Evolutionary conservation across 2,329 filamentous ascomycete species (phyloP).

Genomic region (Dothideomycetidae sp.): DNA sequence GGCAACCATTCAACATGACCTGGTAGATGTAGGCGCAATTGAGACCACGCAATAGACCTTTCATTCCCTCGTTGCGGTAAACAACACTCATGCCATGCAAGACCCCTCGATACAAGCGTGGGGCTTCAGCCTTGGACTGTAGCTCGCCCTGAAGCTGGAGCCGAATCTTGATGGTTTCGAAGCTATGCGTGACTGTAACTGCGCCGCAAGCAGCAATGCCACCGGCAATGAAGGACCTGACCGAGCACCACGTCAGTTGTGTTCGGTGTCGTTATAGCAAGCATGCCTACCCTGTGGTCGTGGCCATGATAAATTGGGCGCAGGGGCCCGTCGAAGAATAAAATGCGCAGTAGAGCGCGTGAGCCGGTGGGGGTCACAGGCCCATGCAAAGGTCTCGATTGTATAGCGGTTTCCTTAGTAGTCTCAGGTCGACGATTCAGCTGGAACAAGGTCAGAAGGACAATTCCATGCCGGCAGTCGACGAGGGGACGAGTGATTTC

Average conservation of each 20-base stretch:
- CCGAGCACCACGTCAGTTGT: constrained; percentile 4
- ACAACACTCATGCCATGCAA: constrained; percentile 86
- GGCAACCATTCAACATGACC: constrained; percentile 88
- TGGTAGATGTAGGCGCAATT: constrained; percentile 94
- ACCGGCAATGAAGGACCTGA: constrained; percentile 79
- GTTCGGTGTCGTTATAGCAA: not conserved
- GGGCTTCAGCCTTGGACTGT: constrained; percentile 69
- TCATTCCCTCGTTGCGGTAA: constrained; percentile 72
- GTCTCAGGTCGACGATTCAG: too few relatives aligned
- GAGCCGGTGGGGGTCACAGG: too few relatives aligned
- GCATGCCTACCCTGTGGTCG: constrained; percentile 30
- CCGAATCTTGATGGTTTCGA: constrained; percentile 97
- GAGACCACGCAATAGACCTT: constrained; percentile 75
- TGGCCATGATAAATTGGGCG: constrained; percentile 36
- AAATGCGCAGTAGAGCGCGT: too few relatives aligned
- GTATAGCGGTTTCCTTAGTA: too few relatives aligned
- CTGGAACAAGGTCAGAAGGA: too few relatives aligned
- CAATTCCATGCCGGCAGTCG: too few relatives aligned
- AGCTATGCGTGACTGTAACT: constrained; percentile 92
- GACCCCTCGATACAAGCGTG: constrained; percentile 79
- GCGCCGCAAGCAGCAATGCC: constrained; percentile 94
- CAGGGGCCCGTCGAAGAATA: too few relatives aligned
- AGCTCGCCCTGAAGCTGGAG: constrained; percentile 95
- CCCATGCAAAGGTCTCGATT: too few relatives aligned
- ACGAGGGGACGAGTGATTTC: too few relatives aligned